Conservation (phyloP, 2,329 filamentous ascomycete species). For the Amesomyces nigricolor region DNA sequence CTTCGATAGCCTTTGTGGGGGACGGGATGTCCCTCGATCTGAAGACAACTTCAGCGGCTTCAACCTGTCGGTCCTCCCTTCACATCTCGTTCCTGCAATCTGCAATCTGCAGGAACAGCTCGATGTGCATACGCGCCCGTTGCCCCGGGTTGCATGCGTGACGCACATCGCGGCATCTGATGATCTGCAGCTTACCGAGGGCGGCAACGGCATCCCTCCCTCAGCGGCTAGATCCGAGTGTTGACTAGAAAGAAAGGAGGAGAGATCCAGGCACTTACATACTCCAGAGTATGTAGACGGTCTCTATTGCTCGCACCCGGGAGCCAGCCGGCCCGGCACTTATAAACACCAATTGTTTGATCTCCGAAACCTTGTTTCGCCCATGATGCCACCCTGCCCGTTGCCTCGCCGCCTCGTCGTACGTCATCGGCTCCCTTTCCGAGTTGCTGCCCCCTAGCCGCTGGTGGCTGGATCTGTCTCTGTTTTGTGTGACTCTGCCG, state of each 20-base stretch:
- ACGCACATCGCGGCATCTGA: too few species aligned
- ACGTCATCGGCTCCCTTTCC: too few species aligned
- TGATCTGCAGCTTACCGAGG: not conserved
- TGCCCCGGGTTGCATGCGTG: too few species aligned
- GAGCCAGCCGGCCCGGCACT: not conserved
- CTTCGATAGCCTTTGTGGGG: constrained; percentile 1
- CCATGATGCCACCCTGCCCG: not conserved
- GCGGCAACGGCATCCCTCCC: not conserved
- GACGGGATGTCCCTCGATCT: not conserved
- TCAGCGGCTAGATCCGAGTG: not conserved
- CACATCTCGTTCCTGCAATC: not conserved
- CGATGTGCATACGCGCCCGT: too few species aligned
- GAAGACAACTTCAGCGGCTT: too few species aligned
- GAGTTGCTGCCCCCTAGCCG: too few species aligned
- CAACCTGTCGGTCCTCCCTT: too few species aligned
- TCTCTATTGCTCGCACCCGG: not conserved
- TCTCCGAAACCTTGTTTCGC: constrained; percentile 20
- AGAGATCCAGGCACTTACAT: too few species aligned
- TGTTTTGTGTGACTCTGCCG: not conserved
- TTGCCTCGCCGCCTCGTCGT: not conserved
- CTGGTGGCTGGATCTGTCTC: too few species aligned
- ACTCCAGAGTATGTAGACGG: too few species aligned
- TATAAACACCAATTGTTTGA: constrained; percentile 11
- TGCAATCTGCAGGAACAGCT: not conserved
- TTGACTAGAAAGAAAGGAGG: not conserved